Evolutionary conservation across 441 rosid species (phyloP), one percentile per base, ranked within the genome.

Genomic region (Macaranga tanarius): DNA sequence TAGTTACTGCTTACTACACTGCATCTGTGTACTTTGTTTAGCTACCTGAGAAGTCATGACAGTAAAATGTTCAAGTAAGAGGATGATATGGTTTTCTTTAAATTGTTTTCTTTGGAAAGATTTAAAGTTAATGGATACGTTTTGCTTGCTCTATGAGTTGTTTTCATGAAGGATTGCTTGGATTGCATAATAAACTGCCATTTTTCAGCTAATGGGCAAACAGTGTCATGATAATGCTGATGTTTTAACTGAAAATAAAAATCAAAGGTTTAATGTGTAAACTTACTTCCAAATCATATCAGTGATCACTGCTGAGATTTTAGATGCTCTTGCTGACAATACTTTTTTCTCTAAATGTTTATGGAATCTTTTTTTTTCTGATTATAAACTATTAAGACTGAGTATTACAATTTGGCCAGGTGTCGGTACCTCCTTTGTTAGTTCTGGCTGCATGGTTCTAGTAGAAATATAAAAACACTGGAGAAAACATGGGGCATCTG

Each of bases 401-500:
- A 20, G 67, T 64, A 38, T 52, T 75, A 45, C 38, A 5, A 17
- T 25, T 50, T 48, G 7, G 0, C 22, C 57, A 48, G 69, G 70
- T 50, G n/a, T 50, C 31, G 71, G 60, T 20, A 1, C 16, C 42
- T 45, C 52, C 48, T 52, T 34, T 7, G 20, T 60, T 67, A 66
- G 70, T 26, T 66, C 26, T 22, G 34, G 78, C 75, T 56, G 83
- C 75, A 79, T 81, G 75, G 31, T 81, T 74, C 61, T 47, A 44
- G 65, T 15, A 38, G 54, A 71, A 67, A 38, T 72, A 25, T 48
- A 11, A 76, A 83, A 77, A 76, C 72, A 61, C 77, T 74, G 80
- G 28, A 31, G 50, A 2, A 40, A 67, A 54, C n/a, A 94, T 94
- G 98, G 95, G 97, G 79, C 97, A 92, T 68, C 80, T 92, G 54